Base-by-base conservation (phyloP, 2,329 filamentous ascomycete species). In the Aulographum hederae region DNA sequence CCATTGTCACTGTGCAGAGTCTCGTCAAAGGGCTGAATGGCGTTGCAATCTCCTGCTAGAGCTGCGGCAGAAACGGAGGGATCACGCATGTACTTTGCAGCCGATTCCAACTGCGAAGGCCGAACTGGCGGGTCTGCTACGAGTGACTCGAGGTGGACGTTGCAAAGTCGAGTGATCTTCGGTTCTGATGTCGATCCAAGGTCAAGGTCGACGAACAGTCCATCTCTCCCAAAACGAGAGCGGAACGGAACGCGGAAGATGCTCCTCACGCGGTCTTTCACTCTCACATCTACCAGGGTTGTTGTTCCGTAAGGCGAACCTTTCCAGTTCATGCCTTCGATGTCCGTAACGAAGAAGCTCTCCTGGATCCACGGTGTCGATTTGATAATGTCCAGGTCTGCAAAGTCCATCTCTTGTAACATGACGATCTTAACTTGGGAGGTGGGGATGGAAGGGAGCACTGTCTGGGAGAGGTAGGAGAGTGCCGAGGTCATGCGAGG, bases 141-240 rank as follows among this genome's bases (percentile, higher is more conserved):
- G 12, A 72, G 47, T 2, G 63, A 68, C 43, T 72, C 68, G 3
- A 72, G 60, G 41, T 73, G 68, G 0, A 60, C 61, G 41, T 68
- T 69, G 45, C 65, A 67, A 3, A 71, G 41, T 3, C 66, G 56
- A 4, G 70, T 38, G 0, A 45, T 46, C 30, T 41, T 46, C 20
- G 33, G 33, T 15, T 41, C 25, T 21, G 11, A 13, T 14, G 14
- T 6, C 15, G 19, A 32, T 17, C 30, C 28, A 15, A 60, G 33
- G 0, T 37, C 34, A 19, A 67, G 36, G 32, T 72, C 67, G n/a
- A 68, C 54, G 34, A 70, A 69, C 2, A 69, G 45, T 3, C 51
- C 66, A 40, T 72, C 67, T 4, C 67, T 53, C 28, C 59, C 56
- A 54, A 69, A 66, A 8, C 44, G 44, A 2, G 63, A 64, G 14